A percentile compares a stretch with the other conserved stretches of the same genome.
These are phyloP conservation scores for Rhizomucor miehei DNA, from an alignment of 371 early-diverging fungal species.

Conservation along the genomic window DNA sequence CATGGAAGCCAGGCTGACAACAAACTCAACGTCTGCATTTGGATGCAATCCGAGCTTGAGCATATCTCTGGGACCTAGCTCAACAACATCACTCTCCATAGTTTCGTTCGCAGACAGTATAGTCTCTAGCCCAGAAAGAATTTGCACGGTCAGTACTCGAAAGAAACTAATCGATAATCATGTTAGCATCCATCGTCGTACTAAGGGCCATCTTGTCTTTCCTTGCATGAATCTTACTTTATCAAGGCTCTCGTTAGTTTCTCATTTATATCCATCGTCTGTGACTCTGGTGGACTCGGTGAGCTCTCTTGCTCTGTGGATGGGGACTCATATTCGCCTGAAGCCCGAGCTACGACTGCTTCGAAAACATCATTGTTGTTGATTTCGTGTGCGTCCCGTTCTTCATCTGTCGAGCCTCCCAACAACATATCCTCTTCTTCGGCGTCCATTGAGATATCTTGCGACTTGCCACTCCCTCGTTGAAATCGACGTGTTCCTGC, in stretches of 20 bases:
- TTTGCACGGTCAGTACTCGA: constrained; percentile 29
- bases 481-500: constrained; percentile 5
- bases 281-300: constrained; percentile 6
- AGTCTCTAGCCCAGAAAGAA: constrained; percentile 24
- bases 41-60: constrained; percentile 48
- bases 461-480: constrained; percentile 2
- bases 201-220: no score
- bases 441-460: constrained; percentile 10
- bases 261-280: constrained; percentile 4
- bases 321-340: constrained; percentile 2
- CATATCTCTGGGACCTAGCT: constrained; percentile 38
- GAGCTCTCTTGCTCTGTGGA: background rate
- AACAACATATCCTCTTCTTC: constrained; percentile 21
- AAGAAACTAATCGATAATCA: constrained; percentile 36
- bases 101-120: constrained; percentile 26
- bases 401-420: constrained; percentile 14
- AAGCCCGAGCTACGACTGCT: constrained; percentile 22
- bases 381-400: constrained; percentile 34
- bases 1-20: constrained; percentile 32
- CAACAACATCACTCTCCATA: constrained; percentile 13
- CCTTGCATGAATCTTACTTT: constrained; percentile 8
- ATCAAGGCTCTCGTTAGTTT: constrained; percentile 13
- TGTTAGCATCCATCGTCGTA: no score
- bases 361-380: constrained; percentile 28
- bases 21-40: constrained; percentile 31